Conservation (phyloP, 2,329 filamentous ascomycete genomes). For the Diaporthe australafricana region DNA sequence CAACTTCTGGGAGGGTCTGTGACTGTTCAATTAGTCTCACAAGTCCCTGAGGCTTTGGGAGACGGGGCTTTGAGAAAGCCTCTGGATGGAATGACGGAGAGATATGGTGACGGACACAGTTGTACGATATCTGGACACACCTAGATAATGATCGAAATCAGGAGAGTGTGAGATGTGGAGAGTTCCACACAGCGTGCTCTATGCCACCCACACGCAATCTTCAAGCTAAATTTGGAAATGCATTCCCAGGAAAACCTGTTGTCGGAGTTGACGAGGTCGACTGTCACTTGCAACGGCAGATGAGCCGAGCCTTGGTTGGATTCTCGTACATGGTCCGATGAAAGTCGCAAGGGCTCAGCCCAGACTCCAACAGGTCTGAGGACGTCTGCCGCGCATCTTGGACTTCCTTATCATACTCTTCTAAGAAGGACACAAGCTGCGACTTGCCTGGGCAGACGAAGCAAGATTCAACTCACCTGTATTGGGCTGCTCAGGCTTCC, state of each 20-base stretch:
- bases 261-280: background rate
- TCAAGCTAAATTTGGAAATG: background rate
- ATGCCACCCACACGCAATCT: background rate
- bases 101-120: background rate
- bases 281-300: background rate
- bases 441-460: constrained; percentile 12
- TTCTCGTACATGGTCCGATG: background rate
- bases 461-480: background rate
- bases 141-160: constrained; percentile 6
- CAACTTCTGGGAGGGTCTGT: constrained; percentile 5
- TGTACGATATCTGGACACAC: constrained; percentile 16
- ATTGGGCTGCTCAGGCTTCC: background rate
- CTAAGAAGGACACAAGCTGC: constrained; percentile 1
- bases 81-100: background rate
- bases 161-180: background rate
- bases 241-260: background rate
- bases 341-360: background rate
- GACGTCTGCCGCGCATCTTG: constrained; percentile 1
- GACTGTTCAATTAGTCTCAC: background rate
- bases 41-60: background rate
- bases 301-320: background rate
- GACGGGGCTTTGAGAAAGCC: background rate
- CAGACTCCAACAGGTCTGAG: background rate
- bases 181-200: background rate
- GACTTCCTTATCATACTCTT: background rate